Evolutionary conservation across 2,329 filamentous ascomycete genomes (phyloP).

Genomic region (Trichoderma semiorbis): DNA sequence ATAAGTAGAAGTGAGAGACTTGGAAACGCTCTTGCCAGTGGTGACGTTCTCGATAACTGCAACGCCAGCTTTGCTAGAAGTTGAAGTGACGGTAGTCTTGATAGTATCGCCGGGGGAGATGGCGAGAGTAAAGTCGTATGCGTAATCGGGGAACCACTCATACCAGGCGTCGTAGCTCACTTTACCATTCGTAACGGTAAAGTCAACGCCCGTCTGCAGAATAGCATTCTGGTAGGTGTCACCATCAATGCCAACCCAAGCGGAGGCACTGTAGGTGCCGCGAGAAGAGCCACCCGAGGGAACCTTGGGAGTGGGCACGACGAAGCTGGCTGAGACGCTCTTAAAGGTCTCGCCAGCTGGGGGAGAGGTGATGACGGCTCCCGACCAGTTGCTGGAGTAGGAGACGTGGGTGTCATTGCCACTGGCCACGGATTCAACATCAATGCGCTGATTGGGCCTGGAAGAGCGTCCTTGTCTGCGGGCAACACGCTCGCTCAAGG

Average conservation of each 20-base stretch:
- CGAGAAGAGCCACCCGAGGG: background rate
- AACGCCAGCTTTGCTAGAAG: background rate
- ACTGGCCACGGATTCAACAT: background rate
- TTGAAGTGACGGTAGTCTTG: background rate
- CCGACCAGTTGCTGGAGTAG: constrained; percentile 5
- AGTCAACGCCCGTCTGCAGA: constrained; percentile 37
- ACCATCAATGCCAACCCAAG: constrained; percentile 45
- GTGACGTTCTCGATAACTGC: constrained; percentile 11
- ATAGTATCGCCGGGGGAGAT: background rate
- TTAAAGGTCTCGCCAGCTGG: background rate
- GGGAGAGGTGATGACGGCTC: constrained; percentile 1
- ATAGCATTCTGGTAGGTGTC: constrained; percentile 38
- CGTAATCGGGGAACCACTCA: constrained; percentile 7
- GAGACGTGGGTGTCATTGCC: background rate
- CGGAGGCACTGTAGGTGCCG: constrained; percentile 23
- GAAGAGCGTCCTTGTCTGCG: background rate
- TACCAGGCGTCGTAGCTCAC: constrained; percentile 12
- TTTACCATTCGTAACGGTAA: background rate
- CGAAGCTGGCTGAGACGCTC: background rate
- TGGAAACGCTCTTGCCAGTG: background rate
- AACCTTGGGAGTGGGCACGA: background rate
- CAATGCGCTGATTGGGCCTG: background rate
- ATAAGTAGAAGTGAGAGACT: background rate
- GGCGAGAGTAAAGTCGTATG: background rate
- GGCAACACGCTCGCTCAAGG: background rate